These are phyloP conservation scores for Lichtheimia ramosa DNA, from an alignment of 371 early-diverging fungal species.

Conservation along the genomic window DNA sequence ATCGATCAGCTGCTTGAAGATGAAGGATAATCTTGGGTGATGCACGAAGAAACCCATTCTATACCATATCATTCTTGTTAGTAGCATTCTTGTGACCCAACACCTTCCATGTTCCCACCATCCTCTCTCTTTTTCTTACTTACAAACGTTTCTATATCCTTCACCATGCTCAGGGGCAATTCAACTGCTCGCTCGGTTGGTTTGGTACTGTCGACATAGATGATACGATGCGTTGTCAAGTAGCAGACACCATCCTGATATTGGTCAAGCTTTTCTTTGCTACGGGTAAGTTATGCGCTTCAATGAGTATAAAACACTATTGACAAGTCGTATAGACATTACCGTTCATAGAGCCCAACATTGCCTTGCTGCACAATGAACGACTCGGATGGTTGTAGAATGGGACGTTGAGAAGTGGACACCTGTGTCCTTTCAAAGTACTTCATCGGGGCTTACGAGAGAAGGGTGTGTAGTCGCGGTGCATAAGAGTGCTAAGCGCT, in stretches of 20 bases:
- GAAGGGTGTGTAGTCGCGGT: background rate
- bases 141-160: constrained; percentile 59
- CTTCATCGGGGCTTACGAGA: constrained; percentile 33
- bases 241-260: constrained; percentile 79
- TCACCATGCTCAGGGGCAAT: constrained; percentile 49
- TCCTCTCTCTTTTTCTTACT: constrained; percentile 2
- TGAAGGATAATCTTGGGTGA: constrained; percentile 66
- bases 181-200: constrained; percentile 61
- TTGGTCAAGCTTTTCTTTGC: constrained; percentile 54
- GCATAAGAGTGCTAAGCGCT: too few species aligned
- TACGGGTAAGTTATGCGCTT: constrained; percentile 4
- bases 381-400: constrained; percentile 53
- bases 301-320: constrained; percentile 1
- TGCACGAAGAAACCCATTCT: constrained; percentile 66
- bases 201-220: constrained; percentile 71
- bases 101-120: too few species aligned
- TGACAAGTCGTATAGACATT: constrained; percentile 4
- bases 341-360: constrained; percentile 77
- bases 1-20: constrained; percentile 17
- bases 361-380: constrained; percentile 59
- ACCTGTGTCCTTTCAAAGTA: constrained; percentile 53
- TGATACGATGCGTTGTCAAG: constrained; percentile 73
- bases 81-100: too few species aligned
- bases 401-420: constrained; percentile 61
- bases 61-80: background rate